Conservation (phyloP, 1,284 basidiomycete genomes). For the Ustilago lituana region DNA sequence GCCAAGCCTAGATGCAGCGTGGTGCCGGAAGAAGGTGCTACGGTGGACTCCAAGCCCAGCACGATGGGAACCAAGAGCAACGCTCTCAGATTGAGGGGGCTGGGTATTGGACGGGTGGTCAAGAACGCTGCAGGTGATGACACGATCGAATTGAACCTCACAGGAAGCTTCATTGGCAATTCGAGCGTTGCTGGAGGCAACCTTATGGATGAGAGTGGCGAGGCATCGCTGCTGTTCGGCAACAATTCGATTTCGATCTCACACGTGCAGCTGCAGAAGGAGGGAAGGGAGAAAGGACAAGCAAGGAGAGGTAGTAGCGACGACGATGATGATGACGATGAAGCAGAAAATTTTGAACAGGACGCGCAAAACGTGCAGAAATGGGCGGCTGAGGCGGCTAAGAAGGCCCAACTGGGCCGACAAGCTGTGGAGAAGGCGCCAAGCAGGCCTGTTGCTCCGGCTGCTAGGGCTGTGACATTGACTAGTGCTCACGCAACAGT, state of each 20-base stretch:
- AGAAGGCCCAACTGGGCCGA: constrained; percentile 19
- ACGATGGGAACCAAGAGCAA: constrained; percentile 9
- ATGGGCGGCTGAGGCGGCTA: constrained; percentile 36
- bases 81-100: constrained; percentile 8
- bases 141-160: constrained; percentile 44
- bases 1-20: constrained; percentile 33
- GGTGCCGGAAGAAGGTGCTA: constrained; percentile 24
- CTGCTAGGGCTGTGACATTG: background rate
- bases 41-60: constrained; percentile 15
- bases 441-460: background rate
- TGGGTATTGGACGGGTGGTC: constrained; percentile 30
- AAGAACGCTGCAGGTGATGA: constrained; percentile 44
- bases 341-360: constrained; percentile 18
- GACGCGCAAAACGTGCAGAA: constrained; percentile 23
- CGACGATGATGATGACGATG: constrained; percentile 26
- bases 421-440: constrained; percentile 8
- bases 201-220: constrained; percentile 42
- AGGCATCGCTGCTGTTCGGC: constrained; percentile 28
- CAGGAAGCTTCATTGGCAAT: constrained; percentile 32
- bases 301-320: constrained; percentile 3
- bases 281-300: background rate
- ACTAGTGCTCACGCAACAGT: constrained; percentile 12
- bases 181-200: constrained; percentile 28
- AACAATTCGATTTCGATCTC: constrained; percentile 32
- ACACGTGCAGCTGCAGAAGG: background rate